These are phyloP conservation scores for Bacterosira constricta DNA, from an alignment of 108 stramenopile genomes.

Conservation along the genomic window DNA sequence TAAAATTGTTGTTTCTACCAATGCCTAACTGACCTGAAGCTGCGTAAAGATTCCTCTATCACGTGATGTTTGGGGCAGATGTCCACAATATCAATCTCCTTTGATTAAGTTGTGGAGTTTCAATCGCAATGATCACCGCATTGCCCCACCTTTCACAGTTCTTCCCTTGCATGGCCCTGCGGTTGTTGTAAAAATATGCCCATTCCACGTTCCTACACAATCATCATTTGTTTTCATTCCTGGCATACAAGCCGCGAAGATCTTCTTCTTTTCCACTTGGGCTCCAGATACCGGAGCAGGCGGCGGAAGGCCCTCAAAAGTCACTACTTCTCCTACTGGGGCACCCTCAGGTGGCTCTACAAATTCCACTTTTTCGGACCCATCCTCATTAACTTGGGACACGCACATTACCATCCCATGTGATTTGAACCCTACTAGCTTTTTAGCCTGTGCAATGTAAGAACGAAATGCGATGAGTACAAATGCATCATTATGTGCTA, in stretches of 20 bases:
- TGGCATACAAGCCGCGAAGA: slow-evolving; percentile 85
- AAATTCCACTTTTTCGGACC: slow-evolving; percentile 87
- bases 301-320: slow-evolving; percentile 85
- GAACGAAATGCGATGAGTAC: background rate
- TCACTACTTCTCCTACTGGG: slow-evolving; percentile 88
- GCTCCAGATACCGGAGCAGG: slow-evolving; percentile 78
- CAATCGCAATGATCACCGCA: slow-evolving; percentile 60
- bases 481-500: background rate
- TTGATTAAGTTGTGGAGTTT: too few species aligned
- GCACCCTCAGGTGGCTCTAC: slow-evolving; percentile 94
- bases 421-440: slow-evolving; percentile 92
- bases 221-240: slow-evolving; percentile 89
- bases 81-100: too few species aligned
- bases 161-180: slow-evolving; percentile 80
- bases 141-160: slow-evolving; percentile 70
- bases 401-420: slow-evolving; percentile 99
- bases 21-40: too few species aligned
- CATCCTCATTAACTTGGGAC: slow-evolving; percentile 64
- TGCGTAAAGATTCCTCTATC: too few species aligned
- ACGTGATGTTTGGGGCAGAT: too few species aligned
- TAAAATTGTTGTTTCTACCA: too few species aligned
- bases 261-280: slow-evolving; percentile 97
- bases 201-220: slow-evolving; percentile 81
- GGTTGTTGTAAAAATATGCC: slow-evolving; percentile 80
- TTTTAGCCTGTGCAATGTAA: slow-evolving; percentile 70